A percentile compares a stretch with the other conserved stretches of the same genome.
Evolutionary conservation across 352 stramenopile genomes (phyloP).

Genomic region (Phytophthora capsici): DNA sequence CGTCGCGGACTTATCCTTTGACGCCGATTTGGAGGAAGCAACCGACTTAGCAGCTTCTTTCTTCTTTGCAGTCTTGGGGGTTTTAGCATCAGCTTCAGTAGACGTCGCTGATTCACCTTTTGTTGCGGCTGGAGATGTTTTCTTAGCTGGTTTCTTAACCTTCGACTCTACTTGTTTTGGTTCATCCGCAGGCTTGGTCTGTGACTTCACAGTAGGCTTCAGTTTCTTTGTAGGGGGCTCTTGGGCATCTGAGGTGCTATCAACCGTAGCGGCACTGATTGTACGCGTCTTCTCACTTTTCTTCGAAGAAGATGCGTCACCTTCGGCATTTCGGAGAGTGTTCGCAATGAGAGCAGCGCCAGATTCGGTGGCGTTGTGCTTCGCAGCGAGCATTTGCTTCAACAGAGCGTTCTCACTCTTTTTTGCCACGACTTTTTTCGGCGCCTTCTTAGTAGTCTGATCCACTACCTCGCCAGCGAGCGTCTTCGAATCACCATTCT

Average conservation of each 20-base stretch:
- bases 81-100: too few species aligned
- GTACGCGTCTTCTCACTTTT: constrained; percentile 38
- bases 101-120: too few species aligned
- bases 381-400: constrained; percentile 42
- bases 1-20: constrained; percentile 6
- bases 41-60: too few species aligned
- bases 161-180: too few species aligned
- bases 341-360: constrained; percentile 30
- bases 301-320: neutral
- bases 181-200: neutral
- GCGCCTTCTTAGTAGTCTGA: constrained; percentile 1
- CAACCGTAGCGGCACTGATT: constrained; percentile 9
- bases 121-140: too few species aligned
- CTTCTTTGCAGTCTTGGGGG: too few species aligned
- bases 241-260: constrained; percentile 3
- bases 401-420: constrained; percentile 43
- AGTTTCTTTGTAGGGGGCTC: constrained; percentile 40
- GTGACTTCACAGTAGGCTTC: constrained; percentile 23
- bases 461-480: constrained; percentile 8
- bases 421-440: constrained; percentile 30
- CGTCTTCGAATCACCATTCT: constrained; percentile 16
- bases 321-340: constrained; percentile 19
- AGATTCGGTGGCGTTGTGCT: constrained; percentile 28
- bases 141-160: too few species aligned
- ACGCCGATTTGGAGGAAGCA: constrained; percentile 4